A percentile compares a stretch with the other conserved stretches of the same genome.
Evolutionary conservation across 2,329 filamentous ascomycete species (phyloP).

Genomic region (Dothideomycetidae sp.): DNA sequence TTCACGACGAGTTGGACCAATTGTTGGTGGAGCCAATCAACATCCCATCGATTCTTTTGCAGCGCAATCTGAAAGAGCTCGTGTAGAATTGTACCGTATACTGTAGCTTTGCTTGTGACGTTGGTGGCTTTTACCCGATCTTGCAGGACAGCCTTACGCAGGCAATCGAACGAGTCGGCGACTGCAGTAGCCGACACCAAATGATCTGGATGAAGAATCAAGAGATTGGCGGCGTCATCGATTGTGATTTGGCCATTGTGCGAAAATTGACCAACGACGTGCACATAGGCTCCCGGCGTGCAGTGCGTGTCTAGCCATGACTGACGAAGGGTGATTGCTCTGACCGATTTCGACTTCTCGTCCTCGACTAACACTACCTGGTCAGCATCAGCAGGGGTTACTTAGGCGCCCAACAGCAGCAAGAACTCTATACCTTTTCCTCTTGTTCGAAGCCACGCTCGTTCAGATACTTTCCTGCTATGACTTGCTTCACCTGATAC

Average conservation of each 20-base stretch:
- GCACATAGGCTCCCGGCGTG: slow-evolving; percentile 60
- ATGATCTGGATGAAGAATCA: slow-evolving; percentile 90
- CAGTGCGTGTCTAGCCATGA: slow-evolving; percentile 78
- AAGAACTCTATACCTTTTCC: slow-evolving; percentile 12
- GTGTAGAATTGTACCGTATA: slow-evolving; percentile 88
- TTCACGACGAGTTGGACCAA: slow-evolving; percentile 57
- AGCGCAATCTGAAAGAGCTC: slow-evolving; percentile 90
- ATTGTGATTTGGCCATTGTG: slow-evolving; percentile 59
- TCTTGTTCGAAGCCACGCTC: slow-evolving; percentile 39
- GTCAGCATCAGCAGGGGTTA: no score
- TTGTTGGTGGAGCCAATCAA: slow-evolving; percentile 47
- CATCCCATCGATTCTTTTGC: slow-evolving; percentile 68
- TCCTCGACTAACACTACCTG: slow-evolving; percentile 71
- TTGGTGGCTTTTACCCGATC: slow-evolving; percentile 87
- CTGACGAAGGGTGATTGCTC: slow-evolving; percentile 62
- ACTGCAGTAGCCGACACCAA: slow-evolving; percentile 89
- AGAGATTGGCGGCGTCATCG: slow-evolving; percentile 66
- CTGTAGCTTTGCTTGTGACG: slow-evolving; percentile 62
- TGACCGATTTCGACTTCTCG: slow-evolving; percentile 52
- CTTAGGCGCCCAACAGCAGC: slow-evolving; percentile 6
- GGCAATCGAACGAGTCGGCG: slow-evolving; percentile 89
- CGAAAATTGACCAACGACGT: slow-evolving; percentile 70
- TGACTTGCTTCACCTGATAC: slow-evolving; percentile 64
- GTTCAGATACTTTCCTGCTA: slow-evolving; percentile 54
- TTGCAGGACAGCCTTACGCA: slow-evolving; percentile 80